Base-by-base conservation (phyloP, 75 land plant genomes). In the Pinus albicaulis region DNA sequence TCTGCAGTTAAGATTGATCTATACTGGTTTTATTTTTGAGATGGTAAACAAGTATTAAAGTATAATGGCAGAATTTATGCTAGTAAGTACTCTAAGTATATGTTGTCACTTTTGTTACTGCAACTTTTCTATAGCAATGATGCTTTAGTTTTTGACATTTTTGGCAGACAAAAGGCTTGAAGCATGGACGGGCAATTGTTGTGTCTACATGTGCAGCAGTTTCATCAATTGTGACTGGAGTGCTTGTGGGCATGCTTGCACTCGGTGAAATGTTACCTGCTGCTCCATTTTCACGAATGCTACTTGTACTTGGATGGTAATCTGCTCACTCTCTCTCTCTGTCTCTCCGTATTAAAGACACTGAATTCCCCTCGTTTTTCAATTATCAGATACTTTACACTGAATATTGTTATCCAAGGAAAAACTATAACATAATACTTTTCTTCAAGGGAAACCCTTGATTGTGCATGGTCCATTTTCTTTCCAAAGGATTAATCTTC, bases 171-270 rank as follows among this genome's bases (percentile, higher is more conserved):
- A 80, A 89, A 38, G 99, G 99, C 19, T 75, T 96, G 31, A 94
- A 96, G 92, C 91, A 96, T 79, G 99, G 99, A 31, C 88, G 99
- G 81, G 99, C 99, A 71, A 91, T 96, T 75, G 91, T 96, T 19
- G 90, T 96, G 19, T 93, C 99, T 15, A 96, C 99, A 48, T 96
- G 99, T 87, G 93, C 98, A 36, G 96, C 99, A 26, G 92, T 96
- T 61, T 92, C 99, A 58, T 90, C 99, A 16, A 96, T 96, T 48
- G 63, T 96, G 22, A 92, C 92, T 72, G 99, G 97, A 80, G 99
- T 96, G 23, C 71, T 96, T 79, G 89, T 93, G 77, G 98, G 99
- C 23, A 88, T 94, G 88, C 71, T 92, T 80, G 95, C 95, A 48
- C 82, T 96, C 59, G 99, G 99, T 22, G 99, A 96, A 81, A 61